Conservation (phyloP, 2,329 filamentous ascomycete species). For the Apiospora marii region DNA sequence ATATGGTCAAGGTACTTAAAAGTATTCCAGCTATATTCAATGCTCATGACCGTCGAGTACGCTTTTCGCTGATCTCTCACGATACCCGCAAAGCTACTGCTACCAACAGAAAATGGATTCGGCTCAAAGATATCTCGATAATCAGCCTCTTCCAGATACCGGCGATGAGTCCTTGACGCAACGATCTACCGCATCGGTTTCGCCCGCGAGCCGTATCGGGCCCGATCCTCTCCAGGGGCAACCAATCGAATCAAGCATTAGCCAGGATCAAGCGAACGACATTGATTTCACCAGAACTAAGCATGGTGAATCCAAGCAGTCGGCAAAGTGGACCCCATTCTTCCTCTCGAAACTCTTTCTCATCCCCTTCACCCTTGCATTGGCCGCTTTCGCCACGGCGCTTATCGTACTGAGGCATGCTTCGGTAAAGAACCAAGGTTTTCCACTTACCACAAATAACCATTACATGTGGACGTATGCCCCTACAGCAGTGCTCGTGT, state of each 20-base stretch:
- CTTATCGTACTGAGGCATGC: slow-evolving; percentile 16
- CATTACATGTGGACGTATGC: slow-evolving; percentile 19
- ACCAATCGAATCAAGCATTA: background rate
- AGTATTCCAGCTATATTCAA: too few species aligned
- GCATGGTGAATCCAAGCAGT: background rate
- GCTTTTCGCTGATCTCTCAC: background rate
- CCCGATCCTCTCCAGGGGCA: background rate
- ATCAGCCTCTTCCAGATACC: background rate
- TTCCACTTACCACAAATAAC: background rate
- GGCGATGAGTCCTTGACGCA: background rate
- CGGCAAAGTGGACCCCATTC: background rate
- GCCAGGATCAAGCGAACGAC: background rate
- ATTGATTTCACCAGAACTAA: too few species aligned
- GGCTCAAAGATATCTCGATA: background rate
- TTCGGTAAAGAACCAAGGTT: slow-evolving; percentile 17
- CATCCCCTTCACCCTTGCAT: background rate
- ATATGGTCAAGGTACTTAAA: too few species aligned
- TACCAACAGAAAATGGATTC: background rate
- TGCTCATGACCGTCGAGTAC: background rate
- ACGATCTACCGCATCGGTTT: background rate
- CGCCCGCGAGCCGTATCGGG: background rate
- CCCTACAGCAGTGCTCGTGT: slow-evolving; percentile 21
- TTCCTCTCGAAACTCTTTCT: slow-evolving; percentile 7
- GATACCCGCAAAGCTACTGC: background rate
- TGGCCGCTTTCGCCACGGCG: background rate